Evolutionary conservation across 139 green algal species (phyloP).

Genomic region (Asterochloris sp.): DNA sequence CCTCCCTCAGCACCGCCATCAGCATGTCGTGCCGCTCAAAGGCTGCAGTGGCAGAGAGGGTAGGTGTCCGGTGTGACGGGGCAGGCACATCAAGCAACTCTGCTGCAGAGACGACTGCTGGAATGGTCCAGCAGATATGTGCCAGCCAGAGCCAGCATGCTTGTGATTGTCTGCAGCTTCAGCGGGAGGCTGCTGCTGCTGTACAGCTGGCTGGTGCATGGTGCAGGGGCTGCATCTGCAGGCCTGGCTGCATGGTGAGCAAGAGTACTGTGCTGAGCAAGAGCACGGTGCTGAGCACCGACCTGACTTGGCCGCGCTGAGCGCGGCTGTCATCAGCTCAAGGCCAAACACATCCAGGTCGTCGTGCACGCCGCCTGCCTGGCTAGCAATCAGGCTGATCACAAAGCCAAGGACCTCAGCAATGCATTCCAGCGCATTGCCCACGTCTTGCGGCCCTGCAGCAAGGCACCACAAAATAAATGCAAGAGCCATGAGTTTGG

Average conservation of each 20-base stretch:
- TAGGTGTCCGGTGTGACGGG: not conserved
- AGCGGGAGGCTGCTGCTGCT: too few species aligned
- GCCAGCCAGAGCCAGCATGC: too few species aligned
- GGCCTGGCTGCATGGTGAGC: not conserved
- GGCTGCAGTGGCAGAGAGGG: conserved; percentile 2
- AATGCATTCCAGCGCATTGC: conserved; percentile 35
- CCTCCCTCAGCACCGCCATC: conserved; percentile 60
- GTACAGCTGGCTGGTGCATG: too few species aligned
- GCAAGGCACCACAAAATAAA: too few species aligned
- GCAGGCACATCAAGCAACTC: not conserved
- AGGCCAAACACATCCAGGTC: conserved; percentile 71
- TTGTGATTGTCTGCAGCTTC: too few species aligned
- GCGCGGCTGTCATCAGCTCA: conserved; percentile 61
- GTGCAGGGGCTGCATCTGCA: too few species aligned
- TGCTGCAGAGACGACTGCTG: too few species aligned
- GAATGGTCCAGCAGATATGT: too few species aligned
- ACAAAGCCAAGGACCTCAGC: conserved; percentile 45
- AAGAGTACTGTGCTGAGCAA: not conserved
- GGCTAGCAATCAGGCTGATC: conserved; percentile 32
- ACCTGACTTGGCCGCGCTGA: conserved; percentile 41
- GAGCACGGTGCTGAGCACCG: too few species aligned
- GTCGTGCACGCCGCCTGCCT: conserved; percentile 21
- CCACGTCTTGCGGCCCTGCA: not conserved
- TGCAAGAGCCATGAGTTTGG: too few species aligned
- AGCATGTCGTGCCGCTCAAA: conserved; percentile 50